Conservation (phyloP, 768 basidiomycete species). For the Leucosporidium creatinivorum region DNA sequence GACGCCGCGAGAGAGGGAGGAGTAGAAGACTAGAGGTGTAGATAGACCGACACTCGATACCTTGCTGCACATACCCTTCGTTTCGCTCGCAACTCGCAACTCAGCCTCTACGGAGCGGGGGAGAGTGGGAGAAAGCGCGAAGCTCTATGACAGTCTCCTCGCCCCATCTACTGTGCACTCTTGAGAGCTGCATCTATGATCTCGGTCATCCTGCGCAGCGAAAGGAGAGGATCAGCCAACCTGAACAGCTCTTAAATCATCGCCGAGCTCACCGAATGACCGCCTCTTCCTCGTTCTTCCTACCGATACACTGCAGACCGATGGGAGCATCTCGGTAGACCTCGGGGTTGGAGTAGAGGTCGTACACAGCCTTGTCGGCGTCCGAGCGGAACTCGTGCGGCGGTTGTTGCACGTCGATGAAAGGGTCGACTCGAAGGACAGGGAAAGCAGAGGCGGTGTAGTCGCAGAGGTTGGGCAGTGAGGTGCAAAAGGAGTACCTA, state of each 20-base stretch:
- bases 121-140: too few species aligned
- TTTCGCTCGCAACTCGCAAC: too few species aligned
- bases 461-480: conserved; percentile 63
- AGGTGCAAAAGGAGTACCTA: conserved; percentile 49
- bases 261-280: conserved; percentile 38
- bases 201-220: not conserved
- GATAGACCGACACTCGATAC: too few species aligned
- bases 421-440: conserved; percentile 55
- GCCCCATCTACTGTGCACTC: not conserved
- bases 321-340: conserved; percentile 56
- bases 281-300: conserved; percentile 68
- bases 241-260: not conserved
- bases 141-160: too few species aligned
- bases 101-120: too few species aligned
- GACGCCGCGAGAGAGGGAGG: too few species aligned
- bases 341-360: conserved; percentile 57
- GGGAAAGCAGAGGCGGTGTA: conserved; percentile 59
- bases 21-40: too few species aligned
- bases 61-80: too few species aligned
- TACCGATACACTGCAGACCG: conserved; percentile 60
- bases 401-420: conserved; percentile 46
- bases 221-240: not conserved
- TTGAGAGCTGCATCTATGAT: conserved; percentile 3
- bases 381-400: conserved; percentile 49
- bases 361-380: conserved; percentile 50